Conservation (phyloP, 2,329 filamentous ascomycete species). For the Triangularia verruculosa region DNA sequence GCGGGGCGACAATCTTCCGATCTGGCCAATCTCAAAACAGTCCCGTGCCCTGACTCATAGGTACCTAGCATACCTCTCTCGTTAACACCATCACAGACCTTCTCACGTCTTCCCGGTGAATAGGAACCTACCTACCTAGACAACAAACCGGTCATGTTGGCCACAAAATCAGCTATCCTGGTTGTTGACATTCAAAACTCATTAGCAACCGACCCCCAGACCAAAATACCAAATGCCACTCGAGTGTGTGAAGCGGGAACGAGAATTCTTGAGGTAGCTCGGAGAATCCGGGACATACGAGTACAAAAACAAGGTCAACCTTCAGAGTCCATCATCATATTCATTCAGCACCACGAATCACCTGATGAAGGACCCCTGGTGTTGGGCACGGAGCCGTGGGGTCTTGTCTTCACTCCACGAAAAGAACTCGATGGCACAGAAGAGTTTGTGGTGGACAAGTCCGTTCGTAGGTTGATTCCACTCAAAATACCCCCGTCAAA, state of each 20-base stretch:
- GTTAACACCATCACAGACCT: not conserved
- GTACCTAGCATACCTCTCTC: no score
- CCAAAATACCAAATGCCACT: not conserved
- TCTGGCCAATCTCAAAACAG: not conserved
- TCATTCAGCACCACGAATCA: constrained; percentile 34
- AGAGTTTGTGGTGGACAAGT: constrained; percentile 31
- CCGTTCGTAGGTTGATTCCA: constrained; percentile 25
- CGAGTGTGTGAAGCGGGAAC: not conserved
- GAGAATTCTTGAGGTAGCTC: not conserved
- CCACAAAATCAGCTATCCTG: not conserved
- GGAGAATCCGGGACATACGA: not conserved
- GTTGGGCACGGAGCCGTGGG: constrained; percentile 29
- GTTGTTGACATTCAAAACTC: not conserved
- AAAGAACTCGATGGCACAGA: constrained; percentile 7
- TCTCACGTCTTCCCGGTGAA: not conserved
- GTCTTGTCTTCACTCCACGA: constrained; percentile 31
- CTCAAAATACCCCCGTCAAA: not conserved
- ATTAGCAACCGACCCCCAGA: not conserved
- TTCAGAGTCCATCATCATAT: constrained; percentile 23
- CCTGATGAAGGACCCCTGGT: constrained; percentile 28
- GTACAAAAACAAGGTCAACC: not conserved
- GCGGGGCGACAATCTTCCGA: not conserved
- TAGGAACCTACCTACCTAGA: not conserved
- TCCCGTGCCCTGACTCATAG: not conserved
- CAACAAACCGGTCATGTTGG: not conserved